A percentile compares a stretch with the other conserved stretches of the same genome.
phyloP scores from a whole-genome alignment of 257 asterid genomes.

The Lycium barbarum region DNA sequence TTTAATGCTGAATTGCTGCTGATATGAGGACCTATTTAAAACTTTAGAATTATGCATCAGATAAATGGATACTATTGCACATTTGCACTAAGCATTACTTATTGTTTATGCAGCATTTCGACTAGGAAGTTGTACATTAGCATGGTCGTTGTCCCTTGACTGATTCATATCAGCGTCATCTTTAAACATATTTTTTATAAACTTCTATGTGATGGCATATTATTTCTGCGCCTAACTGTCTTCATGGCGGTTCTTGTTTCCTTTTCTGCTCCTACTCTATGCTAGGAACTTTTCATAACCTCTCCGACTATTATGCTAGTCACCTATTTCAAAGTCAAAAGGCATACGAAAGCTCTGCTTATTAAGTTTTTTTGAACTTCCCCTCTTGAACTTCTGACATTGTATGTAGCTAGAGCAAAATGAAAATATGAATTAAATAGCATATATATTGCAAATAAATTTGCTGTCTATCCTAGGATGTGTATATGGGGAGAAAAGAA shows the following conservation, averaged over 20 bases:
- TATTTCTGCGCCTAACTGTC: not conserved
- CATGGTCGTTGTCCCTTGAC: not conserved
- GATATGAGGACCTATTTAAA: not conserved
- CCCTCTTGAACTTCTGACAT: not conserved
- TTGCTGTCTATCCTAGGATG: not conserved
- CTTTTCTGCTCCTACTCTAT: not conserved
- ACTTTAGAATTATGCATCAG: not conserved
- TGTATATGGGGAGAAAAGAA: too few species aligned
- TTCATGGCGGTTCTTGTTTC: not conserved
- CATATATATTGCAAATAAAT: not conserved
- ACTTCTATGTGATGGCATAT: not conserved
- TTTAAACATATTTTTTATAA: too few species aligned
- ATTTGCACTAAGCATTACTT: not conserved
- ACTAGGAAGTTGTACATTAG: not conserved
- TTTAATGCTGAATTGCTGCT: not conserved
- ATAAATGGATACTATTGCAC: not conserved
- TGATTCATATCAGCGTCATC: not conserved
- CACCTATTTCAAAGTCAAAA: not conserved
- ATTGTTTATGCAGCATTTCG: not conserved
- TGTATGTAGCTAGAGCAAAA: not conserved
- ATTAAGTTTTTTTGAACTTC: not conserved
- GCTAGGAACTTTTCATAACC: too few species aligned
- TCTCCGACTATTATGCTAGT: too few species aligned
- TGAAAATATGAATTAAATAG: not conserved
- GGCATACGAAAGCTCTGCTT: not conserved